Conservation (phyloP, 441 rosid genomes). For the Erodium trifolium region DNA sequence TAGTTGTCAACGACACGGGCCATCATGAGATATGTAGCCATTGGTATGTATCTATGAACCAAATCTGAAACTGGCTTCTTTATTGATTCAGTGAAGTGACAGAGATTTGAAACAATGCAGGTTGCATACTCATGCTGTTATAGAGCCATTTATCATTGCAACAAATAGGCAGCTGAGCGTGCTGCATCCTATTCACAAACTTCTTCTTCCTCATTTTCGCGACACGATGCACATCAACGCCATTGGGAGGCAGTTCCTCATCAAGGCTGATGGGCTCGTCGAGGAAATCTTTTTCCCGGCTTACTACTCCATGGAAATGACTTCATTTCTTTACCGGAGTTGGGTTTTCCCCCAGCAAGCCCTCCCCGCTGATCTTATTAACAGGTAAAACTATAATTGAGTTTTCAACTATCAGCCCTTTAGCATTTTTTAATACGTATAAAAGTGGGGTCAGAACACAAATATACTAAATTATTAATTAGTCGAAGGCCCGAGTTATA, state of each 20-base stretch:
- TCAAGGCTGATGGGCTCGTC: constrained; percentile 68
- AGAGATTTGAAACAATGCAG: constrained; percentile 19
- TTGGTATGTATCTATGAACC: constrained; percentile 36
- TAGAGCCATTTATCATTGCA: constrained; percentile 66
- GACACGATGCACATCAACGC: constrained; percentile 93
- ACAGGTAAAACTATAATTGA: too few relatives aligned
- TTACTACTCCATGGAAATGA: constrained; percentile 75
- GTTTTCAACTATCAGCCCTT: too few relatives aligned
- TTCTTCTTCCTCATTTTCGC: constrained; percentile 77
- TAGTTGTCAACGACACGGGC: constrained; percentile 67
- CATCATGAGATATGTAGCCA: constrained; percentile 79
- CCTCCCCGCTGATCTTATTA: constrained; percentile 70
- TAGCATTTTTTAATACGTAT: too few relatives aligned
- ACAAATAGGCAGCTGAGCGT: constrained; percentile 51
- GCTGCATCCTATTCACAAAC: constrained; percentile 74
- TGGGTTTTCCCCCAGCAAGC: constrained; percentile 81
- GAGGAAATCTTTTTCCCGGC: constrained; percentile 53
- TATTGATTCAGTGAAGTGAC: too few relatives aligned
- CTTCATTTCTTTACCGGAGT: constrained; percentile 51
- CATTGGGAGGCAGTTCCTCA: constrained; percentile 56
- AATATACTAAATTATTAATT: too few relatives aligned
- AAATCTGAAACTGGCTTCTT: too few relatives aligned
- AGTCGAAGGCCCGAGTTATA: too few relatives aligned
- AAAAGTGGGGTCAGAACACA: too few relatives aligned
- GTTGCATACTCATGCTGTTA: constrained; percentile 64